These are phyloP conservation scores for Tricholoma saponaceum DNA, from an alignment of 768 basidiomycete genomes.

Conservation along the genomic window DNA sequence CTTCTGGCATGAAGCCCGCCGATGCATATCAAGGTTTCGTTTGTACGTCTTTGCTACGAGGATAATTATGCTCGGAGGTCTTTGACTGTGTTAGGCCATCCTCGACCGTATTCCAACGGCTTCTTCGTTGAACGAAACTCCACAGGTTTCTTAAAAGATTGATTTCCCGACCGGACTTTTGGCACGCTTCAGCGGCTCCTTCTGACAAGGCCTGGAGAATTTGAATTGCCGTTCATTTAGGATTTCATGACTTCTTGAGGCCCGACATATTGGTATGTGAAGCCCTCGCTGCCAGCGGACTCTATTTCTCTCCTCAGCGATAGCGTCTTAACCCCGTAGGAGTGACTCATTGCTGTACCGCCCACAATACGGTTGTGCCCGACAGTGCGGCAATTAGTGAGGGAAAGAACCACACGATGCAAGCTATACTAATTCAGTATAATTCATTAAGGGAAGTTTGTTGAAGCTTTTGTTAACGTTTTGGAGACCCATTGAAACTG, in stretches of 20 bases:
- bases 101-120: background rate
- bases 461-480: background rate
- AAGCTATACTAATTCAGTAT: background rate
- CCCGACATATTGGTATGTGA: background rate
- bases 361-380: background rate
- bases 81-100: background rate
- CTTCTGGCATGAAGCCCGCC: background rate
- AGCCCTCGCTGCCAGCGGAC: background rate
- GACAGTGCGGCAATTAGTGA: background rate
- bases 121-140: background rate
- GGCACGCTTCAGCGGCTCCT: background rate
- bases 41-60: background rate
- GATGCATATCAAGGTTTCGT: background rate
- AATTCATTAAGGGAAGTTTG: background rate
- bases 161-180: background rate
- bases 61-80: background rate
- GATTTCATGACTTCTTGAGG: background rate
- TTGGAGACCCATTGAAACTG: background rate
- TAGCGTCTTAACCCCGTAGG: background rate
- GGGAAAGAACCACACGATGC: background rate
- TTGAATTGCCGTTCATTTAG: background rate
- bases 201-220: background rate
- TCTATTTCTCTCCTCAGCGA: background rate
- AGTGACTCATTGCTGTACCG: background rate
- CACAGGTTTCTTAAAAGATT: background rate